These are phyloP conservation scores for Boletus tylopilopsis DNA, from an alignment of 768 basidiomycete species.

Conservation along the genomic window DNA sequence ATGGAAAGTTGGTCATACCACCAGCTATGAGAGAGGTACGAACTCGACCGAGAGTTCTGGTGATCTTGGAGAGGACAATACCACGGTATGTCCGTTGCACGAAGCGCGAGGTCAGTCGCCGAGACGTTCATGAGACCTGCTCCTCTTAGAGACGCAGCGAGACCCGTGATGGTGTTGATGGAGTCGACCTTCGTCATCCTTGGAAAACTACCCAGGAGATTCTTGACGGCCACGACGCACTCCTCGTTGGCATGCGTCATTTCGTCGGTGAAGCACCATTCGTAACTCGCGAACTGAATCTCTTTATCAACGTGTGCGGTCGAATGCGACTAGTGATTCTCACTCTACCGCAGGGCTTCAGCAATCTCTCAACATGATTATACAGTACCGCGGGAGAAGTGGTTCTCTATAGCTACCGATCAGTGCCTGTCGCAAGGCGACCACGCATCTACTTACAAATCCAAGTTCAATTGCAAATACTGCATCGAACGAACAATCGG, in stretches of 20 bases:
- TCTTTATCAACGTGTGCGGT: not conserved
- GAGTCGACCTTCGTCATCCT: not conserved
- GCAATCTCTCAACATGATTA: slow-evolving; percentile 1
- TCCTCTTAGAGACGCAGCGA: not conserved
- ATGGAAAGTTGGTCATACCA: slow-evolving; percentile 8
- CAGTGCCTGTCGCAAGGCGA: not conserved
- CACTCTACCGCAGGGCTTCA: slow-evolving; percentile 7
- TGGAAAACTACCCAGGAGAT: not conserved
- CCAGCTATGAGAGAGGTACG: not conserved
- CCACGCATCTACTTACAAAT: not conserved
- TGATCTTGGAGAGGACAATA: slow-evolving; percentile 1
- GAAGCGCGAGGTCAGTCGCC: not conserved
- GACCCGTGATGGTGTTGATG: not conserved
- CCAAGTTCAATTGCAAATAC: slow-evolving; percentile 8
- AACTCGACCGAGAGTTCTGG: not conserved
- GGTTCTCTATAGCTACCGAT: not conserved
- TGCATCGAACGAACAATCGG: slow-evolving; percentile 6
- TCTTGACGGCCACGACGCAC: not conserved
- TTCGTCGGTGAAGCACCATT: slow-evolving; percentile 4
- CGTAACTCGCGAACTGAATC: slow-evolving; percentile 2
- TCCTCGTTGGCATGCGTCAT: not conserved
- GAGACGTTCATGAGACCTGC: not conserved
- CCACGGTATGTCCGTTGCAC: slow-evolving; percentile 3
- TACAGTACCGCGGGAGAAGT: not conserved
- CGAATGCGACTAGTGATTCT: not conserved